These are phyloP conservation scores for Annona cherimola DNA, from an alignment of 164 flowering plant genomes.

Conservation along the genomic window DNA sequence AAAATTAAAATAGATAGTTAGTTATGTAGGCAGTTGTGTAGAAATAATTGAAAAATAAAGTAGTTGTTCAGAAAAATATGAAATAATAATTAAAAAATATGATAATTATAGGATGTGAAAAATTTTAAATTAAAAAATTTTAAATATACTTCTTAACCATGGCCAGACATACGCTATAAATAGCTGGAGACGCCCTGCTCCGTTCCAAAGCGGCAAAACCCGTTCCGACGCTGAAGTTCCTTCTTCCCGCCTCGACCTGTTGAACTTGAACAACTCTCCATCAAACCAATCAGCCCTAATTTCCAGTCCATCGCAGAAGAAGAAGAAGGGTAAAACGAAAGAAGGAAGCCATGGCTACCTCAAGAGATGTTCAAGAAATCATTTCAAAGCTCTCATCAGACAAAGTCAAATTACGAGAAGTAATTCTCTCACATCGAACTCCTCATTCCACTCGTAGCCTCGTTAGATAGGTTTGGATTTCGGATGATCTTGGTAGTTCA, in stretches of 20 bases:
- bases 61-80: too few relatives aligned
- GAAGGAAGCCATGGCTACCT: conserved; percentile 20
- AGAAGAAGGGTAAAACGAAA: not conserved
- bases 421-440: conserved; percentile 15
- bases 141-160: too few relatives aligned
- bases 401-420: conserved; percentile 79
- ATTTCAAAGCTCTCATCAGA: conserved; percentile 80
- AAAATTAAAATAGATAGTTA: too few relatives aligned
- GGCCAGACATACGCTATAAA: too few relatives aligned
- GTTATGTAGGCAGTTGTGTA: too few relatives aligned
- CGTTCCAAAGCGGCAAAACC: not conserved
- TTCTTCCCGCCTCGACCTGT: too few relatives aligned
- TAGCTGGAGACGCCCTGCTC: not conserved
- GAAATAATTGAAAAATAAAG: too few relatives aligned
- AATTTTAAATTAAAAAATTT: too few relatives aligned
- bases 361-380: conserved; percentile 72
- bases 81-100: too few relatives aligned
- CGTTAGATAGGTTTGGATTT: not conserved
- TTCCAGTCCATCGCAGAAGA: not conserved
- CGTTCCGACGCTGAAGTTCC: too few relatives aligned
- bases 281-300: not conserved
- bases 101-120: too few relatives aligned
- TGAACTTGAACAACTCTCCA: not conserved
- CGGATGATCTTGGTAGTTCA: not conserved
- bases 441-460: not conserved